phyloP scores from a whole-genome alignment of 495 filamentous ascomycete genomes.

The Durotheca rogersii region DNA sequence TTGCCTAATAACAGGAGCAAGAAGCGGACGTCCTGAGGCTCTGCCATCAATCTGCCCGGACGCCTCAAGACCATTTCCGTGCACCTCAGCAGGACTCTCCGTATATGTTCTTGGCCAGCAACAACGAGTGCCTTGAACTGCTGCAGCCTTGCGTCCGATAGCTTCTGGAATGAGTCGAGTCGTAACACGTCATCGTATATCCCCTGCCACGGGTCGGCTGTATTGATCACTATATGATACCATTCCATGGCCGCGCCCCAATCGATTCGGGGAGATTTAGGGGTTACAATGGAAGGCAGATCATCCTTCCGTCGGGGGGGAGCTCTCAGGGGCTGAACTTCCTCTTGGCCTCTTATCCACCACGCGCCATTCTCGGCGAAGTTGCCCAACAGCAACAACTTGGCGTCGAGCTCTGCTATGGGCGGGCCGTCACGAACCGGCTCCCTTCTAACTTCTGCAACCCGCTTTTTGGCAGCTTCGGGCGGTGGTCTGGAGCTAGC shows the following conservation, averaged over 20 bases:
- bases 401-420: conserved; percentile 63
- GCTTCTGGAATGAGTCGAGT: conserved; percentile 41
- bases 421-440: conserved; percentile 32
- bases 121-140: conserved; percentile 61
- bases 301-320: conserved; percentile 39
- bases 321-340: conserved; percentile 38
- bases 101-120: conserved; percentile 68
- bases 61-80: conserved; percentile 84
- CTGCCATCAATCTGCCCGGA: conserved; percentile 68
- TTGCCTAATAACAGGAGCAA: conserved; percentile 84
- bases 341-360: conserved; percentile 68
- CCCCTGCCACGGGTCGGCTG: conserved; percentile 52
- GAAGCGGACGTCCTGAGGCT: conserved; percentile 73
- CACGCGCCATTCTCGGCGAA: conserved; percentile 81
- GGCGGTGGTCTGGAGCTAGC: conserved; percentile 29
- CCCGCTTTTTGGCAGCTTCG: conserved; percentile 23
- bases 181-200: conserved; percentile 54
- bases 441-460: conserved; percentile 34
- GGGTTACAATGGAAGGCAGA: conserved; percentile 49
- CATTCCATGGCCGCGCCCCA: conserved; percentile 73
- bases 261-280: conserved; percentile 69
- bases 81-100: conserved; percentile 73
- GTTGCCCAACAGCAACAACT: conserved; percentile 76
- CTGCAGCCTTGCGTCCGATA: conserved; percentile 39
- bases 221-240: conserved; percentile 70